A percentile compares a stretch with the other conserved stretches of the same genome.
phyloP scores from a whole-genome alignment of 805 yeast species.

The Schwanniomyces sp. region DNA sequence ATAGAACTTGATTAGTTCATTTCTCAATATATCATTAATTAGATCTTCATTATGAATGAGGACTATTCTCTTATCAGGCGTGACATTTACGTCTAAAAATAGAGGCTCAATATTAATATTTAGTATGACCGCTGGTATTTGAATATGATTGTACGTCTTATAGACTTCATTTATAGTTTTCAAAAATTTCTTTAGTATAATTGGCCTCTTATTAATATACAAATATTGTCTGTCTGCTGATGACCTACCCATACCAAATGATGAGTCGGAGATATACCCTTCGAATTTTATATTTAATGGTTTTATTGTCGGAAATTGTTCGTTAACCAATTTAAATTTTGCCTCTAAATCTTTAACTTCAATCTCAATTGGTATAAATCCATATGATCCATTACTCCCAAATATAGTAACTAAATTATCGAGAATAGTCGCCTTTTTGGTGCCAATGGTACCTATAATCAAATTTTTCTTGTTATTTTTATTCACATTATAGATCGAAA shows the following conservation, averaged over 20 bases:
- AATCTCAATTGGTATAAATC: constrained; percentile 53
- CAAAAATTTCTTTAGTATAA: constrained; percentile 51
- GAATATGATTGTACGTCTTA: constrained; percentile 67
- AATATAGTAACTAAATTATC: constrained; percentile 66
- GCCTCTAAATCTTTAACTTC: constrained; percentile 29
- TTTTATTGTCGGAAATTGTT: constrained; percentile 8
- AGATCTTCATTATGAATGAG: constrained; percentile 63
- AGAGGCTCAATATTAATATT: constrained; percentile 54
- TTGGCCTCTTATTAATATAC: constrained; percentile 77
- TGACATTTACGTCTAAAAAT: constrained; percentile 77
- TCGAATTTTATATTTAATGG: constrained; percentile 28
- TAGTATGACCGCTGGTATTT: constrained; percentile 67
- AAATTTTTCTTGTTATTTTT: constrained; percentile 45
- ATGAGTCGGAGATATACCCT: constrained; percentile 74
- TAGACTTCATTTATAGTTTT: constrained; percentile 73
- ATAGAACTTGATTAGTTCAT: constrained; percentile 49
- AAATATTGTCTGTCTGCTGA: constrained; percentile 73
- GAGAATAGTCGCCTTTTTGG: constrained; percentile 31
- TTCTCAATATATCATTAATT: constrained; percentile 56
- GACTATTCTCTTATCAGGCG: constrained; percentile 85
- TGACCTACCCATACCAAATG: constrained; percentile 70
- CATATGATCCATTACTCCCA: constrained; percentile 65
- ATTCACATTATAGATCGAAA: constrained; percentile 55
- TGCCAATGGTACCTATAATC: constrained; percentile 60
- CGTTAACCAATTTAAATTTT: constrained; percentile 12